A percentile compares a stretch with the other conserved stretches of the same genome.
phyloP scores from a whole-genome alignment of 768 basidiomycete genomes.

The Suillus paluster region DNA sequence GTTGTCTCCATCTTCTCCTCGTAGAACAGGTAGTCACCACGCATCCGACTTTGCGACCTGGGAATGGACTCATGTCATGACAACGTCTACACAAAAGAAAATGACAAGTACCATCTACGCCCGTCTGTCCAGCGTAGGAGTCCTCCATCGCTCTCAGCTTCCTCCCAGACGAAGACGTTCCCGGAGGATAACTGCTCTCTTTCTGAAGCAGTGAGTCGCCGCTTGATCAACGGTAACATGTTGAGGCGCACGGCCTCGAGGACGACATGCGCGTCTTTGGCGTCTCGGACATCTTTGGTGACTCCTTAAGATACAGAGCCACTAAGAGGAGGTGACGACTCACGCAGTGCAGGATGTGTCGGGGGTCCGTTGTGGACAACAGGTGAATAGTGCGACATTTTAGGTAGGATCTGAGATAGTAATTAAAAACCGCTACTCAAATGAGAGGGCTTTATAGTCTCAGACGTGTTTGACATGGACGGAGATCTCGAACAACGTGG shows the following conservation, averaged over 20 bases:
- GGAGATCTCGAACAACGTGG: slow-evolving; percentile 29
- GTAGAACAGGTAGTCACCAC: slow-evolving; percentile 82
- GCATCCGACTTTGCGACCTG: slow-evolving; percentile 87
- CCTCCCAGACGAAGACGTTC: slow-evolving; percentile 87
- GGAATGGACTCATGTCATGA: slow-evolving; percentile 9
- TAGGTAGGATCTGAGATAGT: slow-evolving; percentile 10
- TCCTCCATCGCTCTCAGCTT: slow-evolving; percentile 74
- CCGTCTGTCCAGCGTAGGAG: slow-evolving; percentile 81
- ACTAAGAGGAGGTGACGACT: slow-evolving; percentile 11
- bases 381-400: slow-evolving; percentile 19
- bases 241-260: slow-evolving; percentile 77
- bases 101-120: slow-evolving; percentile 61
- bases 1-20: slow-evolving; percentile 85
- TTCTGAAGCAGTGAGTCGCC: slow-evolving; percentile 70
- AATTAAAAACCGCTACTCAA: slow-evolving; percentile 12
- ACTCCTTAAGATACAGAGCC: slow-evolving; percentile 8
- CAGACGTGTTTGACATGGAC: slow-evolving; percentile 16
- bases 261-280: slow-evolving; percentile 76
- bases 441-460: slow-evolving; percentile 29
- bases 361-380: slow-evolving; percentile 27
- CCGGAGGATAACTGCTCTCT: slow-evolving; percentile 72
- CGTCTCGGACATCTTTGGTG: slow-evolving; percentile 70
- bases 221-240: slow-evolving; percentile 70
- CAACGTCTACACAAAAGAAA: not conserved
- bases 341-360: slow-evolving; percentile 37